Percentiles rank a stretch among this genome's conserved stretches.
phyloP scores from a whole-genome alignment of 1,284 basidiomycete species.

The Blastosporella zonata region DNA sequence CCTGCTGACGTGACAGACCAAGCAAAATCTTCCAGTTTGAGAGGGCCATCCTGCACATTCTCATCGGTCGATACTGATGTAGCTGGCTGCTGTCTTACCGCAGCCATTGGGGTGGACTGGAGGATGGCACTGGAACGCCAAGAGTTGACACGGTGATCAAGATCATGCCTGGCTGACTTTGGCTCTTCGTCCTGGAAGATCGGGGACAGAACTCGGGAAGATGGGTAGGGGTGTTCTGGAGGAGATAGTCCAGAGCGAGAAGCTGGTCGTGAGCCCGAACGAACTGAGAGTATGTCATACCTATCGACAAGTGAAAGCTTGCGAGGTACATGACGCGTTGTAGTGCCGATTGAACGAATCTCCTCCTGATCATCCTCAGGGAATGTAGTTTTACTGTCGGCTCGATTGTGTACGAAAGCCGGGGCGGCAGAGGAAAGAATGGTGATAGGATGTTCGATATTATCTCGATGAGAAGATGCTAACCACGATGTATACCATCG shows the following conservation, averaged over 20 bases:
- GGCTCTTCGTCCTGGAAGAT: conserved; percentile 62
- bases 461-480: conserved; percentile 44
- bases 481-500: conserved; percentile 74
- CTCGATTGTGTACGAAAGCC: conserved; percentile 47
- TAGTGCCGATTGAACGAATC: conserved; percentile 13
- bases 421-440: conserved; percentile 38
- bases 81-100: conserved; percentile 53
- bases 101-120: conserved; percentile 45
- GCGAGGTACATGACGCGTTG: conserved; percentile 51
- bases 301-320: conserved; percentile 69
- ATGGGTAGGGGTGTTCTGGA: conserved; percentile 26
- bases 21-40: conserved; percentile 62
- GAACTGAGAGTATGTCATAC: conserved; percentile 43
- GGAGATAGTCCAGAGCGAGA: conserved; percentile 28
- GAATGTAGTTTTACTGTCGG: conserved; percentile 52
- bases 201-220: conserved; percentile 47
- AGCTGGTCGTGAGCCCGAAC: conserved; percentile 30
- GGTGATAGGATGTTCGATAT: conserved; percentile 41
- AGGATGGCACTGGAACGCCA: conserved; percentile 61
- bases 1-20: conserved; percentile 71
- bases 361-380: conserved; percentile 28
- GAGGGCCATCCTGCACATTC: conserved; percentile 30
- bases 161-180: conserved; percentile 43
- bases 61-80: conserved; percentile 39
- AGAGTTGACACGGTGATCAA: conserved; percentile 56